phyloP scores from a whole-genome alignment of 2,329 filamentous ascomycete genomes.

The Elsinoe arachidis region DNA sequence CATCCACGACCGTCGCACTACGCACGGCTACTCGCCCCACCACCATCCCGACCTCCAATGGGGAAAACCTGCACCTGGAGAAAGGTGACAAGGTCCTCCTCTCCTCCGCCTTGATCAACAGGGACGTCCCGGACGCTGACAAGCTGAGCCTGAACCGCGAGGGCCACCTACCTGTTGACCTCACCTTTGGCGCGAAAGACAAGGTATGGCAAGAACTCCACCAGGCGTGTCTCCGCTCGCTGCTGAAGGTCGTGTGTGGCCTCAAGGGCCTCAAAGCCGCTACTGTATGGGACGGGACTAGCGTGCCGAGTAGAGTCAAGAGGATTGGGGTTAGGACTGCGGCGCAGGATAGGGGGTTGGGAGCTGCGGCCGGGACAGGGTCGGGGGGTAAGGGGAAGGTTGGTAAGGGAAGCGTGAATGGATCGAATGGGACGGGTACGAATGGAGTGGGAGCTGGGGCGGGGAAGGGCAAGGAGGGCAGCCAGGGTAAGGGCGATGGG shows the following conservation, averaged over 20 bases:
- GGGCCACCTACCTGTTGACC: constrained; percentile 37
- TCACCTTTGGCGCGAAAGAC: constrained; percentile 35
- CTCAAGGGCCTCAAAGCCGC: constrained; percentile 33
- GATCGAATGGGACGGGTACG: background rate
- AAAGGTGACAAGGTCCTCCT: constrained; percentile 34
- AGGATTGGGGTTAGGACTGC: constrained; percentile 27
- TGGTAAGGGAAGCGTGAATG: background rate
- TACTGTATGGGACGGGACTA: constrained; percentile 25
- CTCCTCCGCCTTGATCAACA: constrained; percentile 35
- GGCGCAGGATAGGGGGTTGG: constrained; percentile 1
- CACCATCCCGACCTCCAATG: constrained; percentile 27
- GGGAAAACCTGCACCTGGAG: constrained; percentile 25
- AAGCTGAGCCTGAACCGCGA: constrained; percentile 31
- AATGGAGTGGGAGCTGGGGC: too few species aligned
- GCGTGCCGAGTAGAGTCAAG: constrained; percentile 33
- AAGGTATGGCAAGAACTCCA: constrained; percentile 31
- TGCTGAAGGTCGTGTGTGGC: constrained; percentile 37
- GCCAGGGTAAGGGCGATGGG: constrained; percentile 23
- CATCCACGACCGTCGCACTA: constrained; percentile 36
- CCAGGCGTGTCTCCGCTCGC: constrained; percentile 35
- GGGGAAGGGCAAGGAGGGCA: constrained; percentile 14
- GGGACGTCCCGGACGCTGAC: constrained; percentile 36
- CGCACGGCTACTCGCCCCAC: constrained; percentile 29
- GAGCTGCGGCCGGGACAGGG: too few species aligned
- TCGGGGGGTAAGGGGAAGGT: background rate